phyloP scores from a whole-genome alignment of 1,139 yeast genomes.

The Taphrina deformans region DNA sequence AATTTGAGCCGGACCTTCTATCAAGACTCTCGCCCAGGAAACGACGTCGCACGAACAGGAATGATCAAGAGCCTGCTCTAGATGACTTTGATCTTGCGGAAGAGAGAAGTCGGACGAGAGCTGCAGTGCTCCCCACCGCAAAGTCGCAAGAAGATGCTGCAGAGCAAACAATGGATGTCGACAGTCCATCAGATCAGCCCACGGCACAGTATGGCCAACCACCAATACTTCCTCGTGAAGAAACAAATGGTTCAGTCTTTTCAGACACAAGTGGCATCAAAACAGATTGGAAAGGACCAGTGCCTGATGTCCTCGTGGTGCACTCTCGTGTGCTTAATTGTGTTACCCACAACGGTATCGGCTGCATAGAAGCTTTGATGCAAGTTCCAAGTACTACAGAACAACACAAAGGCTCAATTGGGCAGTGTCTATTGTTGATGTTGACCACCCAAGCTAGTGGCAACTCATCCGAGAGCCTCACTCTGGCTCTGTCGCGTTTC shows the following conservation, averaged over 20 bases:
- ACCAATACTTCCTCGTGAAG: neutral
- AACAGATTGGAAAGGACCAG: neutral
- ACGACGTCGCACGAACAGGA: neutral
- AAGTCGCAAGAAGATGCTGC: neutral
- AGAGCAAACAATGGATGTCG: neutral
- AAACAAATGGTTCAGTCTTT: neutral
- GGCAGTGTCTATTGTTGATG: neutral
- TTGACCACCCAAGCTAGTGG: neutral
- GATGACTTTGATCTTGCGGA: conserved; percentile 21
- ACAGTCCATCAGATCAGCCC: neutral
- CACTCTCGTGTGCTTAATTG: neutral
- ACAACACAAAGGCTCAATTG: neutral
- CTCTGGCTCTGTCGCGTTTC: neutral
- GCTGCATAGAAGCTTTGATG: neutral
- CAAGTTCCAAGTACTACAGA: neutral
- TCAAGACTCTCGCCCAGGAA: neutral
- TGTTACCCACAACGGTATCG: neutral
- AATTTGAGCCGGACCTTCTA: neutral
- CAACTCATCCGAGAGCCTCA: neutral
- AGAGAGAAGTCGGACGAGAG: neutral
- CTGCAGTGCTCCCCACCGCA: neutral
- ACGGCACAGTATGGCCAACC: neutral
- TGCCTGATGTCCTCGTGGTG: neutral
- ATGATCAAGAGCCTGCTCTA: neutral
- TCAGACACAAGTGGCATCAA: neutral